Evolutionary conservation across 1,284 basidiomycete species (phyloP).

Genomic region (Trichosporon coremiiforme): DNA sequence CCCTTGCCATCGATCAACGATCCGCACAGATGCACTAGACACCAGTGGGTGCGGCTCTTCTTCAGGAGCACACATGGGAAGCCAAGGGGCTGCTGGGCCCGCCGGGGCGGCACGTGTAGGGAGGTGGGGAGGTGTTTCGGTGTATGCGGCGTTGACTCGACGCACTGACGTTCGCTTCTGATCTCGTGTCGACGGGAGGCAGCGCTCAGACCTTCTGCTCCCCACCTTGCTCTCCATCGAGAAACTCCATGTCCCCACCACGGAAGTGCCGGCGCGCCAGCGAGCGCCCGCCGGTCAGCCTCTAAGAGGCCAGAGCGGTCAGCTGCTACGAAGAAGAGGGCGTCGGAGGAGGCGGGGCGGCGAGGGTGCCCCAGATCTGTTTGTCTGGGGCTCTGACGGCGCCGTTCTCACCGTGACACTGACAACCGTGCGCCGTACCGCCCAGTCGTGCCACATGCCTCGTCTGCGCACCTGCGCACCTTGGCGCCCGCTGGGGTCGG

Average conservation of each 20-base stretch:
- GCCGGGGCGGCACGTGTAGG: neutral
- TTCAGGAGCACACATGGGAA: conserved; percentile 1
- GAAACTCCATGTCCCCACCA: neutral
- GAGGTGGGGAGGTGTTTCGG: neutral
- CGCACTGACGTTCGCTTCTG: conserved; percentile 13
- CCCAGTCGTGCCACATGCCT: conserved; percentile 9
- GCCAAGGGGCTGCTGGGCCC: neutral
- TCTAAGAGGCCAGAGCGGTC: neutral
- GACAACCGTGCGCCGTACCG: neutral
- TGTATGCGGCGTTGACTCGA: neutral
- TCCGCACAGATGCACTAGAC: neutral
- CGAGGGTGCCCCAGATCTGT: conserved; percentile 1
- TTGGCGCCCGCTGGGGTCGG: no score
- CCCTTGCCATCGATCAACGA: neutral
- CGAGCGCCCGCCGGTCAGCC: neutral
- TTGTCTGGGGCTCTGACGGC: neutral
- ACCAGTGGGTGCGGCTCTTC: neutral
- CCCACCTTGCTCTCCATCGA: neutral
- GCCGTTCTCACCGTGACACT: neutral
- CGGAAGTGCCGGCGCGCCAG: neutral
- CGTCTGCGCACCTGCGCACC: neutral
- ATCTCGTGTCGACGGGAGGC: neutral
- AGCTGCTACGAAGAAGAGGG: neutral
- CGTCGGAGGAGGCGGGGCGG: neutral
- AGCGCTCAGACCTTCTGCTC: neutral